phyloP scores from a whole-genome alignment of 805 yeast species.

The Pichia rugopelliculosa region DNA sequence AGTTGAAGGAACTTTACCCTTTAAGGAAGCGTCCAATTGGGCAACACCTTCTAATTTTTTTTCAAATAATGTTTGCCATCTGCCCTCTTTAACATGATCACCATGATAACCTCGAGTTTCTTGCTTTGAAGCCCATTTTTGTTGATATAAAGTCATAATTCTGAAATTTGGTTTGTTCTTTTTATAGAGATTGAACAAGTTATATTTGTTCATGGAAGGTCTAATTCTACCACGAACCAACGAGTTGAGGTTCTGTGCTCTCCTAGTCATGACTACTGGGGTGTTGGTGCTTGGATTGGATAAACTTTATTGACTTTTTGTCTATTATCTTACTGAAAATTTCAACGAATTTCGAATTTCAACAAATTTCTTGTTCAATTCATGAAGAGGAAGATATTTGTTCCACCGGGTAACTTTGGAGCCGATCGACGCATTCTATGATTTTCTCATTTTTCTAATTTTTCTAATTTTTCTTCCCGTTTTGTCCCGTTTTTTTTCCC shows the following conservation, averaged over 20 bases:
- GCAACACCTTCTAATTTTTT: slow-evolving; percentile 77
- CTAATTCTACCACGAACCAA: slow-evolving; percentile 48
- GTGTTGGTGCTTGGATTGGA: not conserved
- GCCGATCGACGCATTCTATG: no score
- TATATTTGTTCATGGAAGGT: slow-evolving; percentile 86
- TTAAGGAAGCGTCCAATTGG: slow-evolving; percentile 74
- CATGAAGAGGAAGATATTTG: no score
- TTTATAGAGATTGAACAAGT: slow-evolving; percentile 81
- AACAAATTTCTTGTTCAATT: no score
- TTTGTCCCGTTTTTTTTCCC: no score
- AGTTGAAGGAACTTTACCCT: slow-evolving; percentile 51
- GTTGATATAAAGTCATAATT: slow-evolving; percentile 74
- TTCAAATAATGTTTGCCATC: slow-evolving; percentile 68
- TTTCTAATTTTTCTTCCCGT: no score
- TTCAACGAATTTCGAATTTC: not conserved
- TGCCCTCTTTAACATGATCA: slow-evolving; percentile 78
- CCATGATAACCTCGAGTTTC: slow-evolving; percentile 96
- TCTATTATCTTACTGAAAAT: no score
- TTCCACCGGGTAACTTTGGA: no score
- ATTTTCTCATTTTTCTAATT: no score
- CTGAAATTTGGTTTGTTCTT: slow-evolving; percentile 47
- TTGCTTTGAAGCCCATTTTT: slow-evolving; percentile 84
- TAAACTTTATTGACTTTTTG: no score
- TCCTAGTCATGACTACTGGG: slow-evolving; percentile 24
- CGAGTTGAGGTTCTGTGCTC: slow-evolving; percentile 24